Conservation (phyloP, 345 rosid genomes). For the Carallia pectinifolia region DNA sequence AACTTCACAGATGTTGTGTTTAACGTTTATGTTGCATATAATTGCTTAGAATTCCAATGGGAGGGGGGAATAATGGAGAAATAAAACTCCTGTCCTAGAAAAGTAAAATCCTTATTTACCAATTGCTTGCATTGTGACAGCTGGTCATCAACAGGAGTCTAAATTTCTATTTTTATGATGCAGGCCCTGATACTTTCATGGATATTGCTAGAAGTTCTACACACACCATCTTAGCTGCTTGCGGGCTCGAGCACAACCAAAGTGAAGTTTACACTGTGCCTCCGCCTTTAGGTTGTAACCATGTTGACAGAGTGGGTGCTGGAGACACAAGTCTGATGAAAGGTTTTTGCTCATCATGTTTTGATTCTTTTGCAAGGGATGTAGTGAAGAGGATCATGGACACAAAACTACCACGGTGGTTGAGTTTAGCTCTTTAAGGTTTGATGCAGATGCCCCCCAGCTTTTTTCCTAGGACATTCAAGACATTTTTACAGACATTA, state of each 20-base stretch:
- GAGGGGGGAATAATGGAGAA: not conserved
- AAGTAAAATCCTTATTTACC: not conserved
- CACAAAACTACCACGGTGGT: conserved; percentile 65
- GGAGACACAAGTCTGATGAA: conserved; percentile 68
- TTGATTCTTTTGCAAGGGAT: conserved; percentile 76
- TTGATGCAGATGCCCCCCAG: conserved; percentile 17
- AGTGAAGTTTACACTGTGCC: conserved; percentile 58
- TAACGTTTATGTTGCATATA: too few species aligned
- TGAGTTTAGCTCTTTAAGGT: conserved; percentile 74
- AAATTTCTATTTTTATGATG: conserved; percentile 12
- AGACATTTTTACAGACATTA: conserved; percentile 31
- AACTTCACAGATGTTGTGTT: too few species aligned
- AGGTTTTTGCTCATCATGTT: conserved; percentile 79
- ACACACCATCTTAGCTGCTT: conserved; percentile 78
- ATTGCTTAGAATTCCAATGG: too few species aligned
- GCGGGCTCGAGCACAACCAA: conserved; percentile 73
- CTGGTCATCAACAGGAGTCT: conserved; percentile 6
- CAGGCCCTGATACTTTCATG: conserved; percentile 56
- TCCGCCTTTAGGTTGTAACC: conserved; percentile 55
- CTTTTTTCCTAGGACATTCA: conserved; percentile 29
- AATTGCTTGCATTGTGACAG: not conserved
- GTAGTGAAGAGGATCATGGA: conserved; percentile 83
- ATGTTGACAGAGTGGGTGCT: conserved; percentile 39
- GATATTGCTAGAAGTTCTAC: conserved; percentile 71
- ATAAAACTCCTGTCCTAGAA: not conserved